Evolutionary conservation across 805 yeast genomes (phyloP), one percentile per base, ranked within the genome.

Genomic region (Candida sanyiensis): DNA sequence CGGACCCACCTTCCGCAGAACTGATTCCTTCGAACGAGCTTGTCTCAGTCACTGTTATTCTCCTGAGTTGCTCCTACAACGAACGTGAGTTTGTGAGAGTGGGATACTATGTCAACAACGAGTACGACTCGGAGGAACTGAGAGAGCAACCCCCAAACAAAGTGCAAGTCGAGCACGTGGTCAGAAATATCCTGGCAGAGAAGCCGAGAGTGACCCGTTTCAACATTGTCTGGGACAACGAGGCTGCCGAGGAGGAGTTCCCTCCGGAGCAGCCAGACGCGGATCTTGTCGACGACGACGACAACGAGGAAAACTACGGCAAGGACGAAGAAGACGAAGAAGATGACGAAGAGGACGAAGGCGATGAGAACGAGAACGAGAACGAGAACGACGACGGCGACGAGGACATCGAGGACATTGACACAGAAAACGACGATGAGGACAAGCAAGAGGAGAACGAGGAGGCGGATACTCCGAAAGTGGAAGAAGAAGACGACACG

Each of bases 161-260:
- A 56, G 96, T 90, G 2, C 96, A 86, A 54, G 88, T 90, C 4
- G 96, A 87, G 42, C 93, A 84, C 54, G 96, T 93, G 28, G 95
- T 86, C 21, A 75, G 99, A 56, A 93, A 90, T 61, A 84, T 93
- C 26, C 68, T 93, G 42, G 97, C 97, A 4, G 97, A 93, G 58
- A 93, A 93, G 65, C 99, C 99, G 30, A 72, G 97, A 50, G 98
- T 93, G 28, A 93, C 99, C 6, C 70, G 97, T 47, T 93, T 93
- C 64, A 93, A 93, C 59, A 93, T 93, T 40, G 94, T 88, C 3
- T 93, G 99, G 99, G 96, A 87, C 58, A 84, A 83, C 44, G 87
- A 78, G 38, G 75, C 67, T 24, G 74, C 66, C 42, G 68, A 68
- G 5, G 87, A 83, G 37, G 78, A 79, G 37, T 83, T 74, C 50